Evolutionary conservation across 441 rosid genomes (phyloP).

Genomic region (Gossypium lobatum): DNA sequence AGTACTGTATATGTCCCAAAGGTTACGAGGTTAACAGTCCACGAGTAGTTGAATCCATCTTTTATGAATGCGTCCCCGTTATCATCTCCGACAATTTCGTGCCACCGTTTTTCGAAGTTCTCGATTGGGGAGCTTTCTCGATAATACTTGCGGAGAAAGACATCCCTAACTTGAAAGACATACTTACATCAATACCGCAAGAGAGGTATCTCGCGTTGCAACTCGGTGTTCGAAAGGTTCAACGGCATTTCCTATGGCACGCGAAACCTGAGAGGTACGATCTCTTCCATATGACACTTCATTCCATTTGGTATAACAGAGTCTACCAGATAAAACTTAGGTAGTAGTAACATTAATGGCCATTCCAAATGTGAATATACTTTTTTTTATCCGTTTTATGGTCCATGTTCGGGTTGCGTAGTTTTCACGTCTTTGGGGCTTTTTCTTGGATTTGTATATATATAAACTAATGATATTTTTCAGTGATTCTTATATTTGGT

Average conservation of each 20-base stretch:
- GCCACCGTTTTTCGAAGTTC: conserved; percentile 79
- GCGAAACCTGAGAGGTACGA: conserved; percentile 72
- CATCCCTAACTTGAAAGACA: conserved; percentile 63
- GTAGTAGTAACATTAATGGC: conserved; percentile 23
- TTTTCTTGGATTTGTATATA: not conserved
- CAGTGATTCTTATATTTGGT: not conserved
- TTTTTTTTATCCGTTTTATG: not conserved
- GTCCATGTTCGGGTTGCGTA: not conserved
- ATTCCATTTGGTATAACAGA: conserved; percentile 84
- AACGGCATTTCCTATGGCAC: conserved; percentile 85
- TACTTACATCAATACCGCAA: conserved; percentile 51
- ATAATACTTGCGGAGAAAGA: conserved; percentile 72
- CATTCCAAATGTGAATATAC: not conserved
- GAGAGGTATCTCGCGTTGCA: conserved; percentile 65
- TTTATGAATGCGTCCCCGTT: conserved; percentile 85
- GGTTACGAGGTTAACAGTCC: conserved; percentile 94
- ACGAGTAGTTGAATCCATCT: conserved; percentile 72
- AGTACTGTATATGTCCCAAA: conserved; percentile 82
- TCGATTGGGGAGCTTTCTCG: conserved; percentile 69
- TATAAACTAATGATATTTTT: not conserved
- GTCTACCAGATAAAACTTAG: conserved; percentile 71
- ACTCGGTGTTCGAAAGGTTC: conserved; percentile 61
- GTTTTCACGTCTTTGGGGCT: not conserved
- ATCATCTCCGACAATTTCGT: conserved; percentile 82
- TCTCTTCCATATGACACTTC: conserved; percentile 85